Conservation (phyloP, 192 early-diverging fungal genomes). For the Coemansia sp. region DNA sequence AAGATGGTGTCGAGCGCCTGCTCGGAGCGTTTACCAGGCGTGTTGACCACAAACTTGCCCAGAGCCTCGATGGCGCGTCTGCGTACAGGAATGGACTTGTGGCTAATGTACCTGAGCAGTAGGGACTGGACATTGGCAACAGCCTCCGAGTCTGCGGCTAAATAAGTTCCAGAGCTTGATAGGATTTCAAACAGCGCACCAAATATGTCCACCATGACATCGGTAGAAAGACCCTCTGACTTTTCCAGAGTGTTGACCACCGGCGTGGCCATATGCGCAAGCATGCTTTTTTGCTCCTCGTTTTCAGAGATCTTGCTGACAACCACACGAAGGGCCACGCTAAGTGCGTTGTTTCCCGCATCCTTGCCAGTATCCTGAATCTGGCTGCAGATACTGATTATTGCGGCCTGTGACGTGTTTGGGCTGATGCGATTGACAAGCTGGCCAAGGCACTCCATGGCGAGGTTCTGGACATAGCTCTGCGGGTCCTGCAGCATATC, state of each 20-base stretch:
- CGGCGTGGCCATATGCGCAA: conserved; percentile 33
- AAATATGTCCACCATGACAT: conserved; percentile 42
- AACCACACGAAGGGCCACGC: conserved; percentile 39
- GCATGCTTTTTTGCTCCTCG: conserved; percentile 16
- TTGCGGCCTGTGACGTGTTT: conserved; percentile 12
- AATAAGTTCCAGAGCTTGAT: conserved; percentile 23
- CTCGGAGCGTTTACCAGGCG: conserved; percentile 36
- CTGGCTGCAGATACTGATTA: conserved; percentile 24
- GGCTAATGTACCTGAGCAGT: conserved; percentile 28
- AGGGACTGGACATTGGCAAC: conserved; percentile 24
- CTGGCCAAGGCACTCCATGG: conserved; percentile 45
- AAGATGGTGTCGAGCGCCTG: conserved; percentile 36
- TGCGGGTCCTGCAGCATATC: conserved; percentile 31
- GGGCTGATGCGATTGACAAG: conserved; percentile 24
- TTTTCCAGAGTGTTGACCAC: conserved; percentile 25
- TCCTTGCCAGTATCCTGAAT: conserved; percentile 11
- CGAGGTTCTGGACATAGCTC: conserved; percentile 52
- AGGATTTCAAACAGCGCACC: conserved; percentile 34
- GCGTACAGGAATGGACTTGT: conserved; percentile 25
- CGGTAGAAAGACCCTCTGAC: conserved; percentile 15
- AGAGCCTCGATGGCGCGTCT: conserved; percentile 42
- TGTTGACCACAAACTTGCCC: conserved; percentile 43
- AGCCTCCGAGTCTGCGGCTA: conserved; percentile 20
- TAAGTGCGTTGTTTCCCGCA: conserved; percentile 26
- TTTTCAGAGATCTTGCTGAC: conserved; percentile 24